A percentile compares a stretch with the other conserved stretches of the same genome.
Conservation (phyloP, 768 basidiomycete species). For the Suillus subaureus region DNA sequence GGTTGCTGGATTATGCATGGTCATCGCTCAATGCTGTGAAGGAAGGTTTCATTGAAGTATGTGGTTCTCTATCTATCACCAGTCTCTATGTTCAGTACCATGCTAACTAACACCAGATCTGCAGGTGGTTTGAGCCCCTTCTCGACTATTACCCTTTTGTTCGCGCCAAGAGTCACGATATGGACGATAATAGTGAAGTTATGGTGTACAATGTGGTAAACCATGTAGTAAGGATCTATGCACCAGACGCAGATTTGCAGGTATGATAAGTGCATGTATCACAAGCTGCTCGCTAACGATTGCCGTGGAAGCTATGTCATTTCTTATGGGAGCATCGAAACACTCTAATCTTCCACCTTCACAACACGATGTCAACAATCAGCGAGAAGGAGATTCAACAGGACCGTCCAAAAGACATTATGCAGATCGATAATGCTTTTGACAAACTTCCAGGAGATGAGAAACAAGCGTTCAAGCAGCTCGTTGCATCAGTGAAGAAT, state of each 20-base stretch:
- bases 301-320: neutral
- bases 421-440: neutral
- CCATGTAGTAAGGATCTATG: neutral
- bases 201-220: neutral
- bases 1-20: neutral
- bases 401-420: neutral
- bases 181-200: neutral
- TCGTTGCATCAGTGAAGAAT: neutral
- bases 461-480: neutral
- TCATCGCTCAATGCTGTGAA: neutral
- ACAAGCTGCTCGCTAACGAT: neutral
- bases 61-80: neutral
- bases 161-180: neutral
- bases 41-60: neutral
- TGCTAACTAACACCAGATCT: neutral
- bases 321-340: neutral
- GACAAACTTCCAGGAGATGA: neutral
- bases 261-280: neutral
- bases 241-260: neutral
- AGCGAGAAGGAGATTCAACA: neutral
- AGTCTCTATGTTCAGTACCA: neutral
- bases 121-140: constrained; percentile 1
- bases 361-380: neutral
- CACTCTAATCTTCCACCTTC: neutral
- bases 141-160: neutral